Percentiles rank a stretch among this genome's conserved stretches.
phyloP scores from a whole-genome alignment of 2,329 filamentous ascomycete genomes.

The Talaromyces verruculosus region DNA sequence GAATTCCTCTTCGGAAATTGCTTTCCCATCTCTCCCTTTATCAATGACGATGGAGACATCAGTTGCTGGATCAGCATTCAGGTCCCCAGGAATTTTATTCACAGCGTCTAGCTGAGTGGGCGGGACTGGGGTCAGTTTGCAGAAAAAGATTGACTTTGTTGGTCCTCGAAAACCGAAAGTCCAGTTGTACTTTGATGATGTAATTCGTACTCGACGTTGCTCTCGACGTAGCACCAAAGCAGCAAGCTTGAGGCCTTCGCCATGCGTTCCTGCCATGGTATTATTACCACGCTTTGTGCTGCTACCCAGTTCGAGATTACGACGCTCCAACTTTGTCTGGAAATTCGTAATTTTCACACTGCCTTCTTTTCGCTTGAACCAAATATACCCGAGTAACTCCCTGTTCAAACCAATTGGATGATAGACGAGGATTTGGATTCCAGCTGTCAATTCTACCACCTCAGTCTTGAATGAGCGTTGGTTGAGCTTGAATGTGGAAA shows the following conservation, averaged over 20 bases:
- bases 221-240: neutral
- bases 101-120: neutral
- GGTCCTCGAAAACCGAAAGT: constrained; percentile 1
- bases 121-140: neutral
- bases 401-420: too few species aligned
- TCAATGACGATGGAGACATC: neutral
- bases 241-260: constrained; percentile 13
- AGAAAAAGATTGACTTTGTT: neutral
- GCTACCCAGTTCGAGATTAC: neutral
- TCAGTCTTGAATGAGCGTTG: neutral
- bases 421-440: neutral
- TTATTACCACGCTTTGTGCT: neutral
- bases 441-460: neutral
- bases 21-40: neutral
- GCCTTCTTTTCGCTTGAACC: neutral
- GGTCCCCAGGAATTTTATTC: neutral
- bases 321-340: neutral
- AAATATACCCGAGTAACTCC: neutral
- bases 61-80: neutral
- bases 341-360: neutral
- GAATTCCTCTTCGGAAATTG: neutral
- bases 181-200: neutral
- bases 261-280: neutral
- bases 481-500: neutral
- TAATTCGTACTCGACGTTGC: neutral